These are phyloP conservation scores for Dendrothele bispora DNA, from an alignment of 768 basidiomycete genomes.

Conservation along the genomic window DNA sequence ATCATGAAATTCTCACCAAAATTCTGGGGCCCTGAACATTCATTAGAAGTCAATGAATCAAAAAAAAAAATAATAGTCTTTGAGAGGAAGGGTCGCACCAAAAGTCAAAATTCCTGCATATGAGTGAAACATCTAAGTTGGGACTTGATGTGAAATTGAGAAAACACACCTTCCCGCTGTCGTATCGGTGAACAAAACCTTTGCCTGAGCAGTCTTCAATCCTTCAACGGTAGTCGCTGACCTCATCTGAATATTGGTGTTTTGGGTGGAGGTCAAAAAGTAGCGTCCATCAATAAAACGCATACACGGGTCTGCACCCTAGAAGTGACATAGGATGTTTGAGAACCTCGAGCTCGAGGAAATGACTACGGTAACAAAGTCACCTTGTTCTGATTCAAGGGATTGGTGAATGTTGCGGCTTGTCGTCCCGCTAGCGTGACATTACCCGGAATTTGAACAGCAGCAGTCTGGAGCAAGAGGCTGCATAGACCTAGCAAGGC, in stretches of 20 bases:
- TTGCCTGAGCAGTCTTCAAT: slow-evolving; percentile 11
- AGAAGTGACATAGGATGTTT: too few species aligned
- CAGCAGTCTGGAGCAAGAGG: too few species aligned
- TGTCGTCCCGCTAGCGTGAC: too few species aligned
- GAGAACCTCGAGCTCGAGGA: too few species aligned
- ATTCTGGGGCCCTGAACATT: slow-evolving; percentile 14
- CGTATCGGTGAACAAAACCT: slow-evolving; percentile 10
- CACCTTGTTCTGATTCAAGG: too few species aligned
- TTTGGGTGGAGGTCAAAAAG: slow-evolving; percentile 15
- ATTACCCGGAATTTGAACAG: too few species aligned
- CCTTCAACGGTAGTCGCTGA: slow-evolving; percentile 13
- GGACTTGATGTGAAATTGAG: too few species aligned
- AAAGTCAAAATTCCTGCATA: slow-evolving; percentile 6
- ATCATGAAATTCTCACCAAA: slow-evolving; percentile 12
- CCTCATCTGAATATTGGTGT: slow-evolving; percentile 15
- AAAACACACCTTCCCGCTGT: slow-evolving; percentile 16
- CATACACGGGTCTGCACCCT: slow-evolving; percentile 18
- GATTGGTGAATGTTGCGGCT: too few species aligned
- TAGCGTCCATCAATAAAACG: slow-evolving; percentile 15
- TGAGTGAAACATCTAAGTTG: slow-evolving; percentile 7
- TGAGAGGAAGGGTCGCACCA: slow-evolving; percentile 4
- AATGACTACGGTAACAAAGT: too few species aligned
- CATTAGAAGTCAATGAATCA: too few species aligned
- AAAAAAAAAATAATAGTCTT: background rate
- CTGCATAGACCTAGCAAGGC: too few species aligned